These are phyloP conservation scores for Lipomyces oligophaga DNA, from an alignment of 805 yeast genomes.

Conservation along the genomic window DNA sequence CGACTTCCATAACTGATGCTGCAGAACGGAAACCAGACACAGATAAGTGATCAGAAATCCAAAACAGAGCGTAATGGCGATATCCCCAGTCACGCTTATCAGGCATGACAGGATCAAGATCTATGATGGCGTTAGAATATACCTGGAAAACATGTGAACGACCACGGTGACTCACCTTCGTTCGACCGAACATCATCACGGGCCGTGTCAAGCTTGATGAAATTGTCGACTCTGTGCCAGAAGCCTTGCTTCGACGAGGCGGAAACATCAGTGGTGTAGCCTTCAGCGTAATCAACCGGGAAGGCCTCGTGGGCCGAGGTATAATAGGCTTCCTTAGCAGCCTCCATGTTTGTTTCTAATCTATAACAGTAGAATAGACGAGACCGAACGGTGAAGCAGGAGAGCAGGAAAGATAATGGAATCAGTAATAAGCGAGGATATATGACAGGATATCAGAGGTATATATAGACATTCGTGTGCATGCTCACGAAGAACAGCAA, in stretches of 20 bases:
- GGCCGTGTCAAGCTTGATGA: constrained; percentile 19
- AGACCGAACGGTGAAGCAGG: neutral
- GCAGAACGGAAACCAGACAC: constrained; percentile 46
- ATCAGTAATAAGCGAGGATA: no score
- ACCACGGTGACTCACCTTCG: constrained; percentile 4
- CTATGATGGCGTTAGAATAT: neutral
- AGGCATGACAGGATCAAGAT: constrained; percentile 27
- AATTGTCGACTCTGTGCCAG: constrained; percentile 12
- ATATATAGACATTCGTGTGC: no score
- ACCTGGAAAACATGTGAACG: neutral
- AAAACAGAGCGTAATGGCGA: constrained; percentile 39
- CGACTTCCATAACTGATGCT: constrained; percentile 43
- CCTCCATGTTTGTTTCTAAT: no score
- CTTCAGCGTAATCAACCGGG: constrained; percentile 5
- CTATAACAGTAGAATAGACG: no score
- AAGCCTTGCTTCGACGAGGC: constrained; percentile 5
- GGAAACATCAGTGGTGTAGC: constrained; percentile 1
- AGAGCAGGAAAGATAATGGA: no score
- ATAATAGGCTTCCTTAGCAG: no score
- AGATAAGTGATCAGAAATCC: constrained; percentile 34
- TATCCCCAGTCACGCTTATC: constrained; percentile 47
- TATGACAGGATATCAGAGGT: no score
- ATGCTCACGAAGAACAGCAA: no score
- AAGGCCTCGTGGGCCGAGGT: no score
- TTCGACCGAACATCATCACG: constrained; percentile 5